Evolutionary conservation across 352 stramenopile species (phyloP).

Genomic region (Pythium folliculosum): DNA sequence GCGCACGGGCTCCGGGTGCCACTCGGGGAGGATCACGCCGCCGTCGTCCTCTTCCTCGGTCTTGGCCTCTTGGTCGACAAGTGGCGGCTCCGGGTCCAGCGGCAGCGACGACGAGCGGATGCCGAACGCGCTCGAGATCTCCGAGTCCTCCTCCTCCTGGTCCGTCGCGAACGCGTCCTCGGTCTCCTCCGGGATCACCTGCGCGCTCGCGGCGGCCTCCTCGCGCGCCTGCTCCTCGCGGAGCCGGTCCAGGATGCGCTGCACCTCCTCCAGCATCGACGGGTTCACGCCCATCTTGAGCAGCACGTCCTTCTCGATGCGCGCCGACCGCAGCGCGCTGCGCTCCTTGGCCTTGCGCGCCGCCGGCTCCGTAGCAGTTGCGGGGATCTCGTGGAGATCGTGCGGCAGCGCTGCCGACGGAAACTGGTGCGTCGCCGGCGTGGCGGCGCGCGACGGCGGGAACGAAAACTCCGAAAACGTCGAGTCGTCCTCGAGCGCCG

Average conservation of each 20-base stretch:
- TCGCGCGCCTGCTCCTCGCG: slow-evolving; percentile 47
- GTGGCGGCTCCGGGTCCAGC: slow-evolving; percentile 14
- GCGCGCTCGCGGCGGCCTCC: not conserved
- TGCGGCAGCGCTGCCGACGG: not conserved
- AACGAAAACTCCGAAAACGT: slow-evolving; percentile 37
- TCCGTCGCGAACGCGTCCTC: slow-evolving; percentile 37
- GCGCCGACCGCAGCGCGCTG: slow-evolving; percentile 46
- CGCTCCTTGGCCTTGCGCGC: slow-evolving; percentile 27
- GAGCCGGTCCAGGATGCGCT: slow-evolving; percentile 60
- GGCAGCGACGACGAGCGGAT: slow-evolving; percentile 29
- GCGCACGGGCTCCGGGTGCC: slow-evolving; percentile 51
- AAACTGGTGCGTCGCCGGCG: not conserved
- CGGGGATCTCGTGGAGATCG: too few species aligned
- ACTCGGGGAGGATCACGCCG: slow-evolving; percentile 58
- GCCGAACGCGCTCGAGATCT: slow-evolving; percentile 58
- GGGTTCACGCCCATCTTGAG: slow-evolving; percentile 71
- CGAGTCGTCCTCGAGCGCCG: slow-evolving; percentile 61
- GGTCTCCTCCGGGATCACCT: slow-evolving; percentile 29
- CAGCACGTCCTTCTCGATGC: slow-evolving; percentile 77
- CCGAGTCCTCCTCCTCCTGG: slow-evolving; percentile 19
- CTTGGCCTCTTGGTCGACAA: slow-evolving; percentile 35
- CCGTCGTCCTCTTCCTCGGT: slow-evolving; percentile 26
- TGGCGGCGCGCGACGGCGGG: slow-evolving; percentile 19
- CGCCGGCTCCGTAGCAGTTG: not conserved
- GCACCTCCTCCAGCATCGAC: slow-evolving; percentile 73